Conservation (phyloP, 805 yeast species). For the Starmera quercuum region DNA sequence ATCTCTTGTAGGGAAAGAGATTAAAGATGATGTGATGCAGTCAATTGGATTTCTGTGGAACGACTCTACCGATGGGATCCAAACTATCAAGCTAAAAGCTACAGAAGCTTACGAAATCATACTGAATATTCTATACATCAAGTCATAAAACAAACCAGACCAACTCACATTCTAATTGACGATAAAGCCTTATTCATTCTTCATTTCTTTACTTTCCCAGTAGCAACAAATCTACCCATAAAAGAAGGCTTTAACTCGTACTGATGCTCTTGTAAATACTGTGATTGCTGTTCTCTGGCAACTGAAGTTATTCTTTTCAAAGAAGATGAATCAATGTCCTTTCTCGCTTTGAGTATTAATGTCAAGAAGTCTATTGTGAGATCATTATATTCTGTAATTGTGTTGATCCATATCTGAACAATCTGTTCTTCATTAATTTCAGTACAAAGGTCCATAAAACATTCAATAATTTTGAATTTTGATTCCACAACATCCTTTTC, state of each 20-base stretch:
- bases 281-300: neutral
- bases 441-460: conserved; percentile 47
- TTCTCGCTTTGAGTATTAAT: conserved; percentile 45
- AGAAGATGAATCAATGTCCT: conserved; percentile 22
- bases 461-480: conserved; percentile 53
- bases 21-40: conserved; percentile 19
- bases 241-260: conserved; percentile 2
- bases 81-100: conserved; percentile 25
- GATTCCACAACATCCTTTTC: conserved; percentile 35
- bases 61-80: conserved; percentile 43
- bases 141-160: neutral
- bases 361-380: conserved; percentile 67
- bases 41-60: conserved; percentile 54
- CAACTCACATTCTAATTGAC: neutral
- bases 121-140: conserved; percentile 1
- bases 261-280: conserved; percentile 2
- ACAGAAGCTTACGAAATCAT: conserved; percentile 16
- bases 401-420: conserved; percentile 49
- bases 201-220: conserved; percentile 1
- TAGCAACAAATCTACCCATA: conserved; percentile 2
- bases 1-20: conserved; percentile 22
- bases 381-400: conserved; percentile 63
- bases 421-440: conserved; percentile 39
- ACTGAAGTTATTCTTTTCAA: neutral
- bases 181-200: neutral